Evolutionary conservation across 2,329 filamentous ascomycete species (phyloP), one percentile per base, ranked within the genome.

Genomic region (Pyrenochaeta sp.): DNA sequence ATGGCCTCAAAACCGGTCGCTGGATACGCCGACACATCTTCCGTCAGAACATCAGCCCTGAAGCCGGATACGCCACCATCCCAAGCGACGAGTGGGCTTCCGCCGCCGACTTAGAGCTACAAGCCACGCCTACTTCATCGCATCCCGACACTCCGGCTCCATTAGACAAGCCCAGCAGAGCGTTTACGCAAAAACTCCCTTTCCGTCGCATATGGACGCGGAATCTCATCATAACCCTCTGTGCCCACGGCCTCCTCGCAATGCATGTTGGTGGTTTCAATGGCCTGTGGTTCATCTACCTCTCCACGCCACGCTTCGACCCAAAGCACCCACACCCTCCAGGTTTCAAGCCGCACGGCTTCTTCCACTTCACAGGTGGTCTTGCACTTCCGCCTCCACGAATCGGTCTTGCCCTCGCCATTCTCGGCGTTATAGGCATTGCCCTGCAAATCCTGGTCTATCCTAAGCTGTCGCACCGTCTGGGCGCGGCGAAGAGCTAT

Each of bases 211-310:
- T 79, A 23, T 79, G 72, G 72, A 79, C 76, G 0, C 60, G 54
- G 8, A 77, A 77, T 42, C 67, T 79, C 4, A 53, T 76, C 35
- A 58, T 69, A 35, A 77, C 74, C 0, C 61, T 79, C 4, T 56
- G 73, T 6, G 66, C 75, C 1, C 75, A 78, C 44, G 74, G 71
- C 9, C 53, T 77, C 15, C 67, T 78, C 4, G 72, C 75, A 6
- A 71, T 74, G 63, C 77, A 79, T 45, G 70, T 78, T 14, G 74
- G 77, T 4, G 76, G 74, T 1, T 79, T 79, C 68, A 77, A 72
- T 58, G 73, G 69, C 19, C 63, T 79, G 21, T 79, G 75, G 74
- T 78, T 77, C 53, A 72, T 77, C 38, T 78, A 76, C 53, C 72
- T 79, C 21, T 77, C 74, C 2, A 72, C 75, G 3, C 73, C 74